Percentiles rank a stretch among this genome's conserved stretches.
These are phyloP conservation scores for Orbilia quercus DNA, from an alignment of 2,329 filamentous ascomycete genomes.

Conservation along the genomic window DNA sequence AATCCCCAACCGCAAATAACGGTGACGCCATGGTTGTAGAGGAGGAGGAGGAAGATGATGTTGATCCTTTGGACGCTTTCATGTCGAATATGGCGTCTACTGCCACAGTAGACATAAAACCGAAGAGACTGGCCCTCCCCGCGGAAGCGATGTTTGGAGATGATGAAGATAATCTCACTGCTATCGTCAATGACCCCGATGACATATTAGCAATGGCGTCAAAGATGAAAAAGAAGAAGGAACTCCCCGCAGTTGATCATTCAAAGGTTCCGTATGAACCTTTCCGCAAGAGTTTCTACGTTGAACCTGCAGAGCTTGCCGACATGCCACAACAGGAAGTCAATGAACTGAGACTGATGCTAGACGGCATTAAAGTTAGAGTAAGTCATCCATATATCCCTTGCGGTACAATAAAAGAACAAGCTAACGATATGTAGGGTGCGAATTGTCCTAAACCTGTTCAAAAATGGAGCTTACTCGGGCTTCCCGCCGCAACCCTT, in stretches of 20 bases:
- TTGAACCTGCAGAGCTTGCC: conserved; percentile 84
- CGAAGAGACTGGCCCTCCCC: conserved; percentile 60
- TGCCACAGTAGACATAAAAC: conserved; percentile 57
- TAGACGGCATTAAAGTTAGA: conserved; percentile 94
- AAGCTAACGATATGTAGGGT: conserved; percentile 64
- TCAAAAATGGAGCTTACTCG: conserved; percentile 95
- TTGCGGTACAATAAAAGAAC: not conserved
- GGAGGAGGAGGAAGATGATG: conserved; percentile 72
- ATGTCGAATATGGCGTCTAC: conserved; percentile 71
- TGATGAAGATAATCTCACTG: conserved; percentile 75
- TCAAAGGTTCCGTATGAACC: conserved; percentile 83
- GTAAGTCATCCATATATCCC: conserved; percentile 31
- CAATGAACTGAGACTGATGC: conserved; percentile 80
- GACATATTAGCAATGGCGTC: conserved; percentile 73
- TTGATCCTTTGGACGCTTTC: conserved; percentile 96
- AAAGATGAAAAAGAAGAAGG: conserved; percentile 88
- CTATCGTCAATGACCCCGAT: conserved; percentile 73
- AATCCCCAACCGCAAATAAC: conserved; percentile 48
- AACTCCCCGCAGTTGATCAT: conserved; percentile 89
- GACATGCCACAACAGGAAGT: conserved; percentile 87
- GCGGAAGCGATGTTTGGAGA: conserved; percentile 86
- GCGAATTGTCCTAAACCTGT: conserved; percentile 92
- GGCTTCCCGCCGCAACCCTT: conserved; percentile 81
- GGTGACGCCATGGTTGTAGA: conserved; percentile 12
- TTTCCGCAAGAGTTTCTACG: conserved; percentile 94